Evolutionary conservation across 768 basidiomycete species (phyloP).

Genomic region (Macrolepiota albuminosa): DNA sequence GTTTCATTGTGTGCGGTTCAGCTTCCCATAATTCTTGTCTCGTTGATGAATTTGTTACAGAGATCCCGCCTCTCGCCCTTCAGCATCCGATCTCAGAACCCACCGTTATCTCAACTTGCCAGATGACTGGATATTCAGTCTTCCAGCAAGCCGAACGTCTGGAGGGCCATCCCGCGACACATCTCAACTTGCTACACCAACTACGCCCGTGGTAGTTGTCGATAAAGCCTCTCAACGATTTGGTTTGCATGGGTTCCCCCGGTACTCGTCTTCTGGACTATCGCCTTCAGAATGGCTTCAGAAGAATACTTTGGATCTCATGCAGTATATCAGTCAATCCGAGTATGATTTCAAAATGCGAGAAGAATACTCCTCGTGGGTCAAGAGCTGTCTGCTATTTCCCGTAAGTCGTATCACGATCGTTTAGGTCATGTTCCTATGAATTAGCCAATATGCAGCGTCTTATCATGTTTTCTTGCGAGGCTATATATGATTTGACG

Average conservation of each 20-base stretch:
- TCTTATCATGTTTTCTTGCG: slow-evolving; percentile 3
- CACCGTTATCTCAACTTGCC: slow-evolving; percentile 74
- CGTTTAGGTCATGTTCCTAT: not conserved
- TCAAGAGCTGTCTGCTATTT: not conserved
- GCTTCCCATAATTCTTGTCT: slow-evolving; percentile 1
- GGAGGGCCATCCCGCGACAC: not conserved
- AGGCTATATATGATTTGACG: slow-evolving; percentile 1
- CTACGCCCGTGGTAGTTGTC: not conserved
- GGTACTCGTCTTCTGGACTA: slow-evolving; percentile 5
- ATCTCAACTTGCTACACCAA: not conserved
- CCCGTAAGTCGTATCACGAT: not conserved
- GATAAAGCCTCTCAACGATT: slow-evolving; percentile 10
- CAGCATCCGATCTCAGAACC: slow-evolving; percentile 64
- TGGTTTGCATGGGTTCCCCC: slow-evolving; percentile 2
- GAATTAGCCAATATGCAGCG: slow-evolving; percentile 1
- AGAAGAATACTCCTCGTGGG: slow-evolving; percentile 5
- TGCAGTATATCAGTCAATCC: slow-evolving; percentile 3
- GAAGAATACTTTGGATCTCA: slow-evolving; percentile 1
- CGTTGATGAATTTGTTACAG: slow-evolving; percentile 27
- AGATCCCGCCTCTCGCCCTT: slow-evolving; percentile 77
- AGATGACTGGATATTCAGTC: slow-evolving; percentile 68
- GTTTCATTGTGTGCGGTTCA: slow-evolving; percentile 71
- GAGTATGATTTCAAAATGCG: not conserved
- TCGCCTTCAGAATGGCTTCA: slow-evolving; percentile 5
- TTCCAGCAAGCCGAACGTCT: slow-evolving; percentile 35